phyloP scores from a whole-genome alignment of 1,284 basidiomycete genomes.

The Cutaneotrichosporon sp. region DNA sequence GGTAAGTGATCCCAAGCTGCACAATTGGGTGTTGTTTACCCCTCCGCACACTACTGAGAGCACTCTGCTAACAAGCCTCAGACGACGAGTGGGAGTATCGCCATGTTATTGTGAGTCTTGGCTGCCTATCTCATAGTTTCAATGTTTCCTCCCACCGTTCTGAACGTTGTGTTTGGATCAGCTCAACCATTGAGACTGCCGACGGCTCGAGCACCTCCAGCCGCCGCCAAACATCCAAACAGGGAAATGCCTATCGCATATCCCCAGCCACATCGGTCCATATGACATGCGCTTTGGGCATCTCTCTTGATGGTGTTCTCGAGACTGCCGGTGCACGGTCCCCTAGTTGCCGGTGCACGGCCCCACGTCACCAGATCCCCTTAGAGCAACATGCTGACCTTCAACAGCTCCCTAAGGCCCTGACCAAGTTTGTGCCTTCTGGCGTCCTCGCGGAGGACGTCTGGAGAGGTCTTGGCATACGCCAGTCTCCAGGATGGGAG shows the following conservation, averaged over 20 bases:
- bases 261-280: background rate
- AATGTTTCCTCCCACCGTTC: no score
- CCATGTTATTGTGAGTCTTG: constrained; percentile 45
- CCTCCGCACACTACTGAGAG: background rate
- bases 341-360: no score
- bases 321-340: no score
- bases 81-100: constrained; percentile 48
- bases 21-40: no score
- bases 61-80: constrained; percentile 13
- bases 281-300: no score
- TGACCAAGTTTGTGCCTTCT: constrained; percentile 44
- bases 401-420: constrained; percentile 43
- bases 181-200: no score
- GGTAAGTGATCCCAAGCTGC: constrained; percentile 30
- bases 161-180: background rate
- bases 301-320: no score
- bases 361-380: background rate
- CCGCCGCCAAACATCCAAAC: no score
- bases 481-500: constrained; percentile 49
- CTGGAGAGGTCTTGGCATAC: constrained; percentile 48
- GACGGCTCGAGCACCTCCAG: no score
- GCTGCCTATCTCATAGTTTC: no score
- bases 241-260: background rate
- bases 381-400: background rate
- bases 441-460: constrained; percentile 46